Evolutionary conservation across 306 rosid genomes (phyloP).

Genomic region (Begonia masoniana): DNA sequence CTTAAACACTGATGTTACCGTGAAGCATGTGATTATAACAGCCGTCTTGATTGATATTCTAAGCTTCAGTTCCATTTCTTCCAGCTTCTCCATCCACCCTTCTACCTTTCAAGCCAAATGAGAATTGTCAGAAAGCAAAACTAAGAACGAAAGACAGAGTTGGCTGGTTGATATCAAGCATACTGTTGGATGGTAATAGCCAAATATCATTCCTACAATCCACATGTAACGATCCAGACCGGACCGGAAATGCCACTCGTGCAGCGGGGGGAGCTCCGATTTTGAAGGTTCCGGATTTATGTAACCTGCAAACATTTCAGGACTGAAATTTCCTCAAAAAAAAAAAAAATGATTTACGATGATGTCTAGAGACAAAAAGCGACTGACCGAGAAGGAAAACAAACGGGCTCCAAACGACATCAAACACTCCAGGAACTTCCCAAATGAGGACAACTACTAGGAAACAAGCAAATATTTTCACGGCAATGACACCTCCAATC

Average conservation of each 20-base stretch:
- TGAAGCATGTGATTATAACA: slow-evolving; percentile 34
- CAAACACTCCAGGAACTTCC: slow-evolving; percentile 97
- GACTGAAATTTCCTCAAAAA: slow-evolving; percentile 1
- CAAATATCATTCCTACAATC: slow-evolving; percentile 96
- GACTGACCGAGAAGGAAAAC: slow-evolving; percentile 75
- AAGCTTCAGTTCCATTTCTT: slow-evolving; percentile 62
- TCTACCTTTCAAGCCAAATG: slow-evolving; percentile 44
- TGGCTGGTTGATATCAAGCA: slow-evolving; percentile 5
- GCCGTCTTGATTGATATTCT: slow-evolving; percentile 70
- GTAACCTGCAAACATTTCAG: slow-evolving; percentile 9
- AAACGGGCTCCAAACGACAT: slow-evolving; percentile 72
- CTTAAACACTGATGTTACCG: slow-evolving; percentile 23
- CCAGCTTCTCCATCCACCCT: slow-evolving; percentile 94
- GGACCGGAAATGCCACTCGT: slow-evolving; percentile 94
- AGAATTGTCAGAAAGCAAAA: slow-evolving; percentile 5
- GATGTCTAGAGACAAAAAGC: slow-evolving; percentile 11
- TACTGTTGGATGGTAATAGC: slow-evolving; percentile 91
- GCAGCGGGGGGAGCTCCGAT: slow-evolving; percentile 45
- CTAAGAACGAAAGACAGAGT: not conserved
- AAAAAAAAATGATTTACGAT: not conserved
- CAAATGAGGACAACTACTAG: slow-evolving; percentile 68
- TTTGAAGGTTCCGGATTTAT: slow-evolving; percentile 15
- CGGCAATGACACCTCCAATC: slow-evolving; percentile 55
- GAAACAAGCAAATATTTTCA: slow-evolving; percentile 58
- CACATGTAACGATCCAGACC: slow-evolving; percentile 98